Base-by-base conservation (phyloP, 108 stramenopile genomes). In the Stephanodiscus triporus region DNA sequence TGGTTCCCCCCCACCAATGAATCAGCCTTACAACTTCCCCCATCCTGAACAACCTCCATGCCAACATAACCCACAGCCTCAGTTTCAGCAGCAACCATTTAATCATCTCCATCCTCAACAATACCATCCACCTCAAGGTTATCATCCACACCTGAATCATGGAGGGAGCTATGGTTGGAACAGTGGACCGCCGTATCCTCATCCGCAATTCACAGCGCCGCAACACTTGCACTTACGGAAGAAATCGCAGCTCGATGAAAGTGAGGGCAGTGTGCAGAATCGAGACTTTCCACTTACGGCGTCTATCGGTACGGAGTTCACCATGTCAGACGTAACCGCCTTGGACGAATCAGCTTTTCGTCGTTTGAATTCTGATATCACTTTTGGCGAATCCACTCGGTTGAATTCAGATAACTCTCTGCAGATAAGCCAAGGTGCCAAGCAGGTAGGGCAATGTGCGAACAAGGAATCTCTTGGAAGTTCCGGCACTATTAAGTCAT, bases 311-410 rank as follows among this genome's bases (percentile, higher is more conserved):
- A 73, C 66, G 9, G 71, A 80, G 51, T 80, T 80, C 38, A 73
- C 72, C 63, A 73, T 73, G 72, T 73, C 72, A 23, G 79, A 80
- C 69, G 68, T 80, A 6, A 80, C 72, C 32, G 55, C 60, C 26
- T 62, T 79, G 13, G 20, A 16, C 36, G 50, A 48, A 32, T 67
- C 66, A 8, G 36, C 30, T 0, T 16, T 45, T 45, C 43, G 14
- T 13, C 43, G 43, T 16, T 45, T 45, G 43, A 17, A 45, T 30
- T 36, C 40, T 5, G 62, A 22, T n/a, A 57, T 56, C 22, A 56
- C 48, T 26, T 51, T 16, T n/a, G 23, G 51, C 16, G 34, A 24
- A 45, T 55, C 76, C 37, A 20, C 13, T 48, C 62, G 68, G 16
- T 43, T 78, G 34, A 71, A 45, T 45, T 14, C 43, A 45, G 43